A percentile compares a stretch with the other conserved stretches of the same genome.
Conservation (phyloP, 169 alveolate species). For the Plasmodium gallinaceum region DNA sequence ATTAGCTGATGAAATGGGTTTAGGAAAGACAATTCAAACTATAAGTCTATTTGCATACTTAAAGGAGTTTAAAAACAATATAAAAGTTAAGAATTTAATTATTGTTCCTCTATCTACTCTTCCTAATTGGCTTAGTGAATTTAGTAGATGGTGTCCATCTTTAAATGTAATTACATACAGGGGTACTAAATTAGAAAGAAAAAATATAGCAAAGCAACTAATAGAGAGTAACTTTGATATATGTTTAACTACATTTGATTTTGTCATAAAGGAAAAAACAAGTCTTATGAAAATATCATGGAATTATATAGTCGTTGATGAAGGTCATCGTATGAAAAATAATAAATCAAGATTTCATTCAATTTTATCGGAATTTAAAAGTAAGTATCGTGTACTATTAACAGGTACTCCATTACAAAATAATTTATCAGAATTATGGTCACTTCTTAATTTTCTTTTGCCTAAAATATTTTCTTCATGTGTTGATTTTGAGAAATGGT, state of each 20-base stretch:
- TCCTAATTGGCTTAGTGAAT: slow-evolving; percentile 97
- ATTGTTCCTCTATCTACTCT: slow-evolving; percentile 97
- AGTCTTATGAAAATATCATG: slow-evolving; percentile 88
- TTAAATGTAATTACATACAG: slow-evolving; percentile 94
- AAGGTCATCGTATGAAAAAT: slow-evolving; percentile 99
- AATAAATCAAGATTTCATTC: slow-evolving; percentile 95
- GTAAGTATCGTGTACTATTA: slow-evolving; percentile 95
- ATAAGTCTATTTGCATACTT: slow-evolving; percentile 94
- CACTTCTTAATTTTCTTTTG: slow-evolving; percentile 97
- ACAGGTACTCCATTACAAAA: slow-evolving; percentile 99
- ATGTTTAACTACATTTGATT: slow-evolving; percentile 80
- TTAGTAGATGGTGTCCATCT: slow-evolving; percentile 95
- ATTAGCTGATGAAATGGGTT: slow-evolving; percentile 99
- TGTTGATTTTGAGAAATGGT: slow-evolving; percentile 97
- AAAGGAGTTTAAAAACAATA: slow-evolving; percentile 88
- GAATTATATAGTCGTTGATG: slow-evolving; percentile 98
- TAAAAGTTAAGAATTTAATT: slow-evolving; percentile 87
- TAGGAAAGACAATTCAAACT: slow-evolving; percentile 97
- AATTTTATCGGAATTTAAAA: slow-evolving; percentile 88
- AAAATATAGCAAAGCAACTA: slow-evolving; percentile 39
- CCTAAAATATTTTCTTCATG: slow-evolving; percentile 97
- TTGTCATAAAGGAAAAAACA: slow-evolving; percentile 72
- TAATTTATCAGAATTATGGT: slow-evolving; percentile 99
- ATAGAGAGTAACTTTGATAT: slow-evolving; percentile 74
- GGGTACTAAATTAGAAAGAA: slow-evolving; percentile 96